Conservation (phyloP, 116 monocot species). For the Trichopus zeylanicus region DNA sequence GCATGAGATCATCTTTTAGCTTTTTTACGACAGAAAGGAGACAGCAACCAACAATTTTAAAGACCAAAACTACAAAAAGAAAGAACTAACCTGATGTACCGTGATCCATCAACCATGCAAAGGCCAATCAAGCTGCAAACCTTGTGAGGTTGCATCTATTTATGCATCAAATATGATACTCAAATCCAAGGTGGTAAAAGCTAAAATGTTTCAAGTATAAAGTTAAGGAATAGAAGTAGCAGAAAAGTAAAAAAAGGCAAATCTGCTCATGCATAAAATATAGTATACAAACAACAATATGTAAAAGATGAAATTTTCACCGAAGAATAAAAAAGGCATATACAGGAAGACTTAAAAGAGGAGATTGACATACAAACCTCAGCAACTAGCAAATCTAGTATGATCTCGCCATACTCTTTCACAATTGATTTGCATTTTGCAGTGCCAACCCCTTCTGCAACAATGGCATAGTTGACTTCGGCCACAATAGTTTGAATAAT, state of each 20-base stretch:
- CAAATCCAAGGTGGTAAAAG: no score
- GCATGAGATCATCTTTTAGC: slow-evolving; percentile 2
- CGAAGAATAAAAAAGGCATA: background rate
- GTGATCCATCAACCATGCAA: slow-evolving; percentile 54
- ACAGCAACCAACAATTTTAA: background rate
- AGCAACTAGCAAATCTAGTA: slow-evolving; percentile 54
- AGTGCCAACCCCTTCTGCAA: slow-evolving; percentile 78
- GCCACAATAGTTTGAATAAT: slow-evolving; percentile 46
- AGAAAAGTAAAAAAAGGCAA: no score
- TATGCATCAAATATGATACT: background rate
- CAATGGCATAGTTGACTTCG: slow-evolving; percentile 87
- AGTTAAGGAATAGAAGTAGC: no score
- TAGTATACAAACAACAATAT: no score
- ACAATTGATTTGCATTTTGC: slow-evolving; percentile 77
- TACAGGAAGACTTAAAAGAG: background rate
- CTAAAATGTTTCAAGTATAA: no score
- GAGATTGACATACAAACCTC: slow-evolving; percentile 26
- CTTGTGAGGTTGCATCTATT: slow-evolving; percentile 42
- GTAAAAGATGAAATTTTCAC: background rate
- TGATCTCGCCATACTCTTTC: slow-evolving; percentile 62
- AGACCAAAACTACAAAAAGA: background rate
- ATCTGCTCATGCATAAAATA: no score
- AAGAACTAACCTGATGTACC: slow-evolving; percentile 29
- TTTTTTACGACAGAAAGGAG: no score
- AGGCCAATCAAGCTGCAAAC: slow-evolving; percentile 61